Base-by-base conservation (phyloP, 2,329 filamentous ascomycete species). In the Graphiopsis chlorocephala region DNA sequence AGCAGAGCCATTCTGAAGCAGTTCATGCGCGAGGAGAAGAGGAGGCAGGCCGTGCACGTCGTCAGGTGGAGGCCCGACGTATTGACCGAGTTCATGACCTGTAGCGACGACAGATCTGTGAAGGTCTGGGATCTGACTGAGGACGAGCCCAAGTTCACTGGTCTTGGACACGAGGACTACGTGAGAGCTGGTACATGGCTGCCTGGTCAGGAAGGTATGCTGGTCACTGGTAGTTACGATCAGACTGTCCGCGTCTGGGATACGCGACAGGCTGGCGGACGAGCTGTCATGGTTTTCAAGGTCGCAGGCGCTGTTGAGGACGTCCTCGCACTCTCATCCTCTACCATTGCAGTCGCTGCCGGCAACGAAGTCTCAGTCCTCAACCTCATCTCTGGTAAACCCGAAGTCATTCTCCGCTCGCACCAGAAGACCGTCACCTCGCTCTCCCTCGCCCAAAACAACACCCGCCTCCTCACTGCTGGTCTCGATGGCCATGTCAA, bases 361-460 rank as follows among this genome's bases (percentile, higher is more conserved):
- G 93, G 91, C 65, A 96, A 91, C 74, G 87, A 91, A 67, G 92
- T 99, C 72, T 93, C 91, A 6, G 92, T 99, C 12, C 84, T 99
- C 67, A 95, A 99, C 76, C 85, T 99, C 52, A 90, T 98, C 17
- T 94, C 93, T 58, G 95, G 91, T 28, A 92, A 92, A 74, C 93
- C 94, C 4, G 82, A 97, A 65, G 90, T 93, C 71, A 83, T 96
- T 74, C 89, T 99, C 68, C 89, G 89, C 71, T 98, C 96, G 76
- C 95, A 99, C 78, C 95, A 99, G 76, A 99, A 98, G 86, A 97
- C 95, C 0, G 93, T 99, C 66, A 98, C 95, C 0, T 89, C 90
- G 8, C 84, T 99, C 63, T 89, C 90, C 60, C 82, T 96, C 35
- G 93, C 93, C 8, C 93, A 92, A 52, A 87, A 90, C 70, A 91